A percentile compares a stretch with the other conserved stretches of the same genome.
phyloP scores from a whole-genome alignment of 2,329 filamentous ascomycete species.

The Calycina marina region DNA sequence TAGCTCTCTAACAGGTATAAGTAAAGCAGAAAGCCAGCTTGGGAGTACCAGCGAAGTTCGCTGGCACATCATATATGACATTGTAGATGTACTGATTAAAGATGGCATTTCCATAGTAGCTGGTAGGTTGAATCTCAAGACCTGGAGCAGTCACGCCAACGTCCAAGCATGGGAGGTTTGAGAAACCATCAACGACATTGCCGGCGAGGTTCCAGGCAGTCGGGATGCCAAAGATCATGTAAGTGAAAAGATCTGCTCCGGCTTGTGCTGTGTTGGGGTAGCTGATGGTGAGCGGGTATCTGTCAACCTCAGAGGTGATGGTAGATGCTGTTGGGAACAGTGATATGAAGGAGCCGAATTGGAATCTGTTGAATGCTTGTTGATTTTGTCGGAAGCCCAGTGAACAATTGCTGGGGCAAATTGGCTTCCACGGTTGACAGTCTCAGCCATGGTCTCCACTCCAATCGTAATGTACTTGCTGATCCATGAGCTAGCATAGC shows the following conservation, averaged over 20 bases:
- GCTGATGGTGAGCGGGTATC: constrained; percentile 22
- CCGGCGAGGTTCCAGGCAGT: constrained; percentile 25
- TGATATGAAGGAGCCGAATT: too few relatives aligned
- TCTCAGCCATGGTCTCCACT: constrained; percentile 25
- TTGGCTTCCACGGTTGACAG: constrained; percentile 25
- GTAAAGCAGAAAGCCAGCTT: constrained; percentile 23
- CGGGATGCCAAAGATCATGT: constrained; percentile 25
- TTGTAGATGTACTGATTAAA: constrained; percentile 31
- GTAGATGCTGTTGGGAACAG: constrained; percentile 30
- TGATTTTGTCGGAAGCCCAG: constrained; percentile 28
- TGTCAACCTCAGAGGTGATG: constrained; percentile 25
- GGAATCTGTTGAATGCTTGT: too few relatives aligned
- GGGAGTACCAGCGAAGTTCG: constrained; percentile 26
- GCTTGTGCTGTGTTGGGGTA: constrained; percentile 28
- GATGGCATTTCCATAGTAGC: constrained; percentile 24
- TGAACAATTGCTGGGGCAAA: constrained; percentile 32
- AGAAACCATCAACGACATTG: constrained; percentile 21
- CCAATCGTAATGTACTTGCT: constrained; percentile 30
- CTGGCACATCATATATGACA: constrained; percentile 30
- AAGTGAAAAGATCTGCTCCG: constrained; percentile 27
- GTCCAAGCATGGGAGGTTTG: constrained; percentile 26
- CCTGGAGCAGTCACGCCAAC: constrained; percentile 27
- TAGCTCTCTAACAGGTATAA: constrained; percentile 24
- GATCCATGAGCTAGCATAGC: constrained; percentile 28
- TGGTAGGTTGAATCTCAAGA: constrained; percentile 23